Conservation (phyloP, 108 stramenopile genomes). For the Cyclotella cryptica region DNA sequence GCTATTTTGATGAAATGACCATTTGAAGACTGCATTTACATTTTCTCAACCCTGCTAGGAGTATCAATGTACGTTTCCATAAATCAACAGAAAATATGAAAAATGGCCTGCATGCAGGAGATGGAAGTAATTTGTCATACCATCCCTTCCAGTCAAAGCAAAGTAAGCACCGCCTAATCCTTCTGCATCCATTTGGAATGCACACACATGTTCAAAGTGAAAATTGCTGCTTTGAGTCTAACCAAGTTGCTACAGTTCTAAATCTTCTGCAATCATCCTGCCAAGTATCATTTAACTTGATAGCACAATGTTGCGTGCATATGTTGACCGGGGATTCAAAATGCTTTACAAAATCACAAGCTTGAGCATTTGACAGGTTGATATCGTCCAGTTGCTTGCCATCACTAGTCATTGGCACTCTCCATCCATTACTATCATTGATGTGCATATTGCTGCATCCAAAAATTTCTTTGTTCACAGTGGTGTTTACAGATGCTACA, state of each 20-base stretch:
- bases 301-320: neutral
- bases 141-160: neutral
- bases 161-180: neutral
- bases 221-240: neutral
- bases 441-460: neutral
- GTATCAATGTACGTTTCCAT: too few species aligned
- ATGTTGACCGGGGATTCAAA: neutral
- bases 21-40: neutral
- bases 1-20: neutral
- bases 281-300: neutral
- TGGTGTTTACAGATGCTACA: neutral
- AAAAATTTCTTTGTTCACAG: neutral
- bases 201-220: neutral
- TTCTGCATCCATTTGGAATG: neutral
- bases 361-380: neutral
- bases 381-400: neutral
- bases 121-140: neutral
- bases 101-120: neutral
- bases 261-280: too few species aligned
- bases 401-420: neutral
- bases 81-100: too few species aligned
- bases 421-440: neutral
- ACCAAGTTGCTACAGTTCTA: neutral
- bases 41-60: too few species aligned
- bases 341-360: neutral